Percentiles rank a stretch among this genome's conserved stretches.
Evolutionary conservation across 257 asterid species (phyloP).

Genomic region (Salvia rosmarinus): DNA sequence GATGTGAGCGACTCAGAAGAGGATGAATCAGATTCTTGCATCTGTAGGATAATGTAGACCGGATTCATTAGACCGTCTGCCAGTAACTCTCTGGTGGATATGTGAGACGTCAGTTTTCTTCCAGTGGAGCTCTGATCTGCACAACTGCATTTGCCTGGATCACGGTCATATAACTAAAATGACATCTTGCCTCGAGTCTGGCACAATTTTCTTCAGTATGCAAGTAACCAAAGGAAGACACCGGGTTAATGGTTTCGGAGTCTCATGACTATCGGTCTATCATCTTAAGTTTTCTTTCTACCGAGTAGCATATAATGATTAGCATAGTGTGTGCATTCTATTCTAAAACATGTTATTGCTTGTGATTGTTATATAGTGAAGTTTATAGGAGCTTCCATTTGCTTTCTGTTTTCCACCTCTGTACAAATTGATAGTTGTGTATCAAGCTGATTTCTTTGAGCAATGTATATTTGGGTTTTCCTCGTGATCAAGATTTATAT

Average conservation of each 20-base stretch:
- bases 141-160: slow-evolving; percentile 23
- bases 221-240: slow-evolving; percentile 21
- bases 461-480: slow-evolving; percentile 12
- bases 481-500: slow-evolving; percentile 9
- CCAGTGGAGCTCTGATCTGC: slow-evolving; percentile 15
- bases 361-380: slow-evolving; percentile 32
- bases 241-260: slow-evolving; percentile 1
- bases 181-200: slow-evolving; percentile 13
- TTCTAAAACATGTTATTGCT: slow-evolving; percentile 24
- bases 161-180: not conserved
- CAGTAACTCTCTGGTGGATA: slow-evolving; percentile 25
- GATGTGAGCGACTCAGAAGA: slow-evolving; percentile 69
- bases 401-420: slow-evolving; percentile 21
- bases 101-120: slow-evolving; percentile 32
- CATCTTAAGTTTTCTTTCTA: slow-evolving; percentile 3
- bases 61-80: slow-evolving; percentile 24
- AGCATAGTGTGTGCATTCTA: slow-evolving; percentile 22
- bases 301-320: slow-evolving; percentile 21
- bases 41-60: slow-evolving; percentile 76
- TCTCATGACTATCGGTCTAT: slow-evolving; percentile 28
- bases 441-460: slow-evolving; percentile 9
- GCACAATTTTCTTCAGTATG: not conserved
- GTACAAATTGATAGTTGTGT: slow-evolving; percentile 24
- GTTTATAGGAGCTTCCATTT: slow-evolving; percentile 19
- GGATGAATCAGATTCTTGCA: slow-evolving; percentile 75